Percentiles rank a stretch among this genome's conserved stretches.
phyloP scores from a whole-genome alignment of 2,329 filamentous ascomycete genomes.

The Coniochaeta prunicola region DNA sequence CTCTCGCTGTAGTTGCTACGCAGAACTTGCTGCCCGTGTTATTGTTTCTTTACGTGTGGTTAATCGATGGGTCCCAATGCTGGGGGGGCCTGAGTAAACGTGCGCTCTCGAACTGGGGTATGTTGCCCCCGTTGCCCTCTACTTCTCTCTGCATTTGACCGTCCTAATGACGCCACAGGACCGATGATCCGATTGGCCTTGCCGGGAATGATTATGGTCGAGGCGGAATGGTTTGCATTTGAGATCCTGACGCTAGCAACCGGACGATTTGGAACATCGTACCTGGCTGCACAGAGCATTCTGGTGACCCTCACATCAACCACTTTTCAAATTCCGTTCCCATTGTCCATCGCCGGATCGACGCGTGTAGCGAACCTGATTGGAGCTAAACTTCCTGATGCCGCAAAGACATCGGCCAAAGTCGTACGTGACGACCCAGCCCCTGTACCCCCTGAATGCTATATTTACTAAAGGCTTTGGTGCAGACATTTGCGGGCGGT shows the following conservation, averaged over 20 bases:
- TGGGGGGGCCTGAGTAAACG: conserved; percentile 70
- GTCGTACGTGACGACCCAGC: conserved; percentile 31
- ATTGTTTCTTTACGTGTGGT: conserved; percentile 71
- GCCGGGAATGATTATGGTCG: conserved; percentile 66
- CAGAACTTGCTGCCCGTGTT: conserved; percentile 70
- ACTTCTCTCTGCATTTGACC: background rate
- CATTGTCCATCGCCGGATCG: conserved; percentile 61
- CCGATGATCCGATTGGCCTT: conserved; percentile 69
- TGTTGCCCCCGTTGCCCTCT: conserved; percentile 7
- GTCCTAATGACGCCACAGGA: conserved; percentile 20
- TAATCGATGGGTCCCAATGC: conserved; percentile 67
- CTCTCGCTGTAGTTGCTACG: conserved; percentile 71
- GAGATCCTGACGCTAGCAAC: conserved; percentile 64
- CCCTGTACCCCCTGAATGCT: background rate
- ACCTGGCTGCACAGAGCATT: conserved; percentile 64
- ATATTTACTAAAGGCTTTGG: background rate
- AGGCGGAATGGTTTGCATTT: conserved; percentile 41
- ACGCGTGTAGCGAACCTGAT: conserved; percentile 70
- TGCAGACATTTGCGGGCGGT: conserved; percentile 3
- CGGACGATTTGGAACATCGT: conserved; percentile 56
- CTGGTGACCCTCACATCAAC: conserved; percentile 57
- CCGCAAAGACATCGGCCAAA: conserved; percentile 57
- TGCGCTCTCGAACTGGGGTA: conserved; percentile 20
- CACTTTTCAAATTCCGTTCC: conserved; percentile 67
- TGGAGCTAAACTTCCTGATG: conserved; percentile 57